phyloP scores from a whole-genome alignment of 208 protist species.

The Acanthamoeba lenticulata region DNA sequence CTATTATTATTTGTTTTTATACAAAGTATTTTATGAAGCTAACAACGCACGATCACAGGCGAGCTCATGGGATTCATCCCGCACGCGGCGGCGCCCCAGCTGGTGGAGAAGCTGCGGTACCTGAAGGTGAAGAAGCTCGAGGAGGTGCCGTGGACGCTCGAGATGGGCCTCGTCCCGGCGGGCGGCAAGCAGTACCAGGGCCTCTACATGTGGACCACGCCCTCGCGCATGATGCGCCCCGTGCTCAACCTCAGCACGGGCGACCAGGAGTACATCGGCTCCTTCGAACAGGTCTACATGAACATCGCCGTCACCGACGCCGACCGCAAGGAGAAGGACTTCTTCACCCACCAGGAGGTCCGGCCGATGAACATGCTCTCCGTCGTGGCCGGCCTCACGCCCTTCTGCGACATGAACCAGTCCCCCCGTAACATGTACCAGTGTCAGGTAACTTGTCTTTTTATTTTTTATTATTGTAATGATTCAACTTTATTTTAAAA shows the following conservation, averaged over 20 bases:
- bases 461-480: not conserved
- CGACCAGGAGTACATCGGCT: constrained; percentile 91
- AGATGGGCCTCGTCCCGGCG: constrained; percentile 67
- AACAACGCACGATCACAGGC: not conserved
- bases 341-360: constrained; percentile 64
- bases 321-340: constrained; percentile 82
- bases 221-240: constrained; percentile 95
- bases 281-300: constrained; percentile 98
- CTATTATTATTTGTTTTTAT: too few relatives aligned
- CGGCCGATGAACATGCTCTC: constrained; percentile 95
- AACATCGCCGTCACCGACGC: constrained; percentile 94
- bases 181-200: constrained; percentile 73
- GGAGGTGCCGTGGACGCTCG: constrained; percentile 69
- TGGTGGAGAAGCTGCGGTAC: constrained; percentile 73
- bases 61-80: constrained; percentile 62
- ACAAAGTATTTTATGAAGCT: not conserved
- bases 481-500: too few relatives aligned
- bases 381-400: constrained; percentile 97
- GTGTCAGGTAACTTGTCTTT: constrained; percentile 86
- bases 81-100: constrained; percentile 20
- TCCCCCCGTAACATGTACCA: constrained; percentile 99
- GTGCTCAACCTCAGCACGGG: constrained; percentile 89
- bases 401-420: constrained; percentile 99
- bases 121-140: constrained; percentile 67
- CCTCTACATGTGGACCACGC: constrained; percentile 92